Percentiles rank a stretch among this genome's conserved stretches.
These are phyloP conservation scores for Exserohilum turcica DNA, from an alignment of 2,329 filamentous ascomycete genomes.

Conservation along the genomic window DNA sequence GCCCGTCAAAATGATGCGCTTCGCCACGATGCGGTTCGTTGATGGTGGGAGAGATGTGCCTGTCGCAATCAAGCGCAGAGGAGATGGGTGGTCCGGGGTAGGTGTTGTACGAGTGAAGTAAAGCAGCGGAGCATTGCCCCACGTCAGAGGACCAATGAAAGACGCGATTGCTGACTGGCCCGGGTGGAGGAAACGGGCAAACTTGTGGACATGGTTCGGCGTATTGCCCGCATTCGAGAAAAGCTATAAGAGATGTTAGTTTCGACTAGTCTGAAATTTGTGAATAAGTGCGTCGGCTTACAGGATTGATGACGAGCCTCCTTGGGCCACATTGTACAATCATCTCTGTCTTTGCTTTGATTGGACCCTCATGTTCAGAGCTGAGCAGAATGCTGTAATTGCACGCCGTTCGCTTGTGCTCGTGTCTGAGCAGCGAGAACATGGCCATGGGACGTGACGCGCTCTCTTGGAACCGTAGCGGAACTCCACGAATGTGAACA, in stretches of 20 bases:
- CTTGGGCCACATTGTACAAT: conserved; percentile 90
- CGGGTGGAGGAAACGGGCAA: conserved; percentile 87
- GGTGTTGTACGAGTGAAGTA: conserved; percentile 73
- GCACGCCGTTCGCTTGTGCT: conserved; percentile 85
- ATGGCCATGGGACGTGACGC: conserved; percentile 69
- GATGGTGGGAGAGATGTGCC: conserved; percentile 84
- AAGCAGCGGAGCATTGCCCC: conserved; percentile 87
- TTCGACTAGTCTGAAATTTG: background rate
- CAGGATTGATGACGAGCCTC: conserved; percentile 82
- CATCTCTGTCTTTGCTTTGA: conserved; percentile 91
- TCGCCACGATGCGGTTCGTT: conserved; percentile 79
- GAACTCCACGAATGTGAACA: conserved; percentile 71
- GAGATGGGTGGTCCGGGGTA: conserved; percentile 28
- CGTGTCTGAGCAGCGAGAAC: conserved; percentile 88
- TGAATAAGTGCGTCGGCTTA: conserved; percentile 17
- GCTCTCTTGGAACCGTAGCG: conserved; percentile 58
- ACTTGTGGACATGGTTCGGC: conserved; percentile 97
- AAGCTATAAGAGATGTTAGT: conserved; percentile 50
- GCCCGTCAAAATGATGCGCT: conserved; percentile 90
- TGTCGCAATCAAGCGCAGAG: conserved; percentile 77
- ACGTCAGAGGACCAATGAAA: conserved; percentile 88
- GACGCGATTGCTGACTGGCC: conserved; percentile 87
- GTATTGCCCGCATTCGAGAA: conserved; percentile 90
- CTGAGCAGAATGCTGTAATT: conserved; percentile 89
- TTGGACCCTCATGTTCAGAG: conserved; percentile 73